Evolutionary conservation across 805 yeast genomes (phyloP), one percentile per base, ranked within the genome.

Genomic region (Hanseniaspora jakobsenii): DNA sequence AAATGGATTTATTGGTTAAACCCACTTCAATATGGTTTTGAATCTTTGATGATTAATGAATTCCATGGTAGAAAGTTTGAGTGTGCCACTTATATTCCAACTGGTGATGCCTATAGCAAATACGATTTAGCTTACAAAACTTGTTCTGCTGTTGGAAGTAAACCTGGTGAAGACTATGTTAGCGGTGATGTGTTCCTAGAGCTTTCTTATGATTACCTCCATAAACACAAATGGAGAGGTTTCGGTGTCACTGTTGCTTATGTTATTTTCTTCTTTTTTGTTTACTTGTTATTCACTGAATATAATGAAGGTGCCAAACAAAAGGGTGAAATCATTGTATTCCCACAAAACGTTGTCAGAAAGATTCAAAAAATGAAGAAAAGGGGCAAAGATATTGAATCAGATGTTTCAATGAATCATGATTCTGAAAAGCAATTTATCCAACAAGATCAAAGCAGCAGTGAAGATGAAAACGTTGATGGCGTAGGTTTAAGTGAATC

Each of bases 241-340:
- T 66, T 62, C 50, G 81, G 85, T 57, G 77, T 79, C 48, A 54
- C 64, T 21, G 39, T 75, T 47, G 78, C 66, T 3, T 78, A 69
- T 56, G 61, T 59, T 9, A 43, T 75, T 28, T 67, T 76, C 56
- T 76, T 78, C 60, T 65, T 78, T 44, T 53, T 51, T 42, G 64
- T 72, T 9, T 78, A 79, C 57, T 58, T 81, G 48, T 28, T 63
- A 2, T 63, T 75, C 48, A 69, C 75, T 43, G 87, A 81, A 56
- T 62, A 54, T 50, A 73, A 75, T 53, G 71, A 69, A 55, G 75
- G 78, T 56, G 74, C 81, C 2, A 67, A 70, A 65, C 81, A 75
- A 58, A 75, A 74, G 61, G 87, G 87, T 66, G 87, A 80, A 59
- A 67, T 79, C 26, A 61, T 78, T 49, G 66, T 80, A 19, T 79